A percentile compares a stretch with the other conserved stretches of the same genome.
These are phyloP conservation scores for Saturnispora quitensis DNA, from an alignment of 805 yeast species.

Conservation along the genomic window DNA sequence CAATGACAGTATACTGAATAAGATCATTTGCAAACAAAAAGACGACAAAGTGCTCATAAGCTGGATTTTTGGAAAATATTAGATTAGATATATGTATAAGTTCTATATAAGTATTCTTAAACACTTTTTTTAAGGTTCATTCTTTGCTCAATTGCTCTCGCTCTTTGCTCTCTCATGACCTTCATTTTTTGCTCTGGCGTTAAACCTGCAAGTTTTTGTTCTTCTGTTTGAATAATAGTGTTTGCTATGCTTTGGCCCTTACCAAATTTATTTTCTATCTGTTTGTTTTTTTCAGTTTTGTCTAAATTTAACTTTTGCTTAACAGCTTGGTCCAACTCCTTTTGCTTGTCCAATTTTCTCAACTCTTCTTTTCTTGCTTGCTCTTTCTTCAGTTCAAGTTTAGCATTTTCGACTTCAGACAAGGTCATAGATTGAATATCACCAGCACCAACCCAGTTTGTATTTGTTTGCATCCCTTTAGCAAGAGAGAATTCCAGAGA, in stretches of 20 bases:
- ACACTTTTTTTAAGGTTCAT: slow-evolving; percentile 27
- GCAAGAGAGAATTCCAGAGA: slow-evolving; percentile 59
- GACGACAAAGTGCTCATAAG: slow-evolving; percentile 2
- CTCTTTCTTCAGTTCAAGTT: slow-evolving; percentile 10
- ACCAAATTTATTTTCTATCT: slow-evolving; percentile 19
- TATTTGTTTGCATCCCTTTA: slow-evolving; percentile 32
- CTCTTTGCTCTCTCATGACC: slow-evolving; percentile 88
- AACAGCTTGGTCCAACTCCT: neutral
- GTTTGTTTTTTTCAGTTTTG: neutral
- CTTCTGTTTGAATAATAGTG: slow-evolving; percentile 21
- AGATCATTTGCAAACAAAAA: neutral
- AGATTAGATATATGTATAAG: neutral
- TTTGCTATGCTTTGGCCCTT: slow-evolving; percentile 29
- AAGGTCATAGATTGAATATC: slow-evolving; percentile 53
- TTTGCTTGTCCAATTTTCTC: neutral
- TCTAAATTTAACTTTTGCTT: neutral
- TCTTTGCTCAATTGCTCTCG: slow-evolving; percentile 93
- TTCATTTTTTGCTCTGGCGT: slow-evolving; percentile 66
- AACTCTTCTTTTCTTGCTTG: neutral
- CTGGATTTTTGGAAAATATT: slow-evolving; percentile 7
- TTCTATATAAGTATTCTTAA: neutral
- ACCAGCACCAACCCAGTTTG: slow-evolving; percentile 47
- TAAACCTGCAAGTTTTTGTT: slow-evolving; percentile 48
- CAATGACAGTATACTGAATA: neutral
- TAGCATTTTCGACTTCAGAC: slow-evolving; percentile 41